phyloP scores from a whole-genome alignment of 2,329 filamentous ascomycete species.

The Fragosphaeria purpurea region DNA sequence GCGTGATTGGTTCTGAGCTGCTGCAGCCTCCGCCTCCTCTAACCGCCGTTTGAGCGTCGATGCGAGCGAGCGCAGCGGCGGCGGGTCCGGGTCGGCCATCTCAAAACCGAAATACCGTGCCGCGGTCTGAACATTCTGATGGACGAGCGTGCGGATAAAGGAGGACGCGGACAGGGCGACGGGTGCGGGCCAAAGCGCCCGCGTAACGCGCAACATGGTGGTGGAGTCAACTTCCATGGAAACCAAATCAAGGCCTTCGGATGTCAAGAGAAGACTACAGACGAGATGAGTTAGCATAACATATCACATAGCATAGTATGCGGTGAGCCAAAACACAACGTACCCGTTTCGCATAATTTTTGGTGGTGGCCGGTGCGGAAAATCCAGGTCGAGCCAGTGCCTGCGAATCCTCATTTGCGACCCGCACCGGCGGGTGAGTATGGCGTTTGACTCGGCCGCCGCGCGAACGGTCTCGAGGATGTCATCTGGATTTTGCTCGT shows the following conservation, averaged over 20 bases:
- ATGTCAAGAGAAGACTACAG: slow-evolving; percentile 5
- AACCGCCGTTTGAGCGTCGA: slow-evolving; percentile 23
- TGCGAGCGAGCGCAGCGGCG: slow-evolving; percentile 14
- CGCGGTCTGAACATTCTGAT: slow-evolving; percentile 33
- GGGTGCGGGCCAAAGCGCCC: slow-evolving; percentile 44
- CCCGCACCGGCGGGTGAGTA: slow-evolving; percentile 35
- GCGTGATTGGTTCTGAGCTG: neutral
- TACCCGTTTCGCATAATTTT: slow-evolving; percentile 52
- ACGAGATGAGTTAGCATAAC: neutral
- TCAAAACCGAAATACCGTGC: slow-evolving; percentile 37
- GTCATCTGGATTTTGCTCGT: slow-evolving; percentile 24
- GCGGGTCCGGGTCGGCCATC: slow-evolving; percentile 6
- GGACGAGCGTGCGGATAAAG: slow-evolving; percentile 38
- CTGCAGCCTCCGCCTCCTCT: slow-evolving; percentile 16
- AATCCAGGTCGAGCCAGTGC: slow-evolving; percentile 53
- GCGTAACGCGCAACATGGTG: slow-evolving; percentile 28
- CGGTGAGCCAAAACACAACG: neutral
- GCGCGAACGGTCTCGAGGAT: slow-evolving; percentile 33
- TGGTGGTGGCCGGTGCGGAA: slow-evolving; percentile 48
- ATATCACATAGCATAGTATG: too few relatives aligned
- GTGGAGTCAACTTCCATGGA: slow-evolving; percentile 11
- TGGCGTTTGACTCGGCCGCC: slow-evolving; percentile 31
- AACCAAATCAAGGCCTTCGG: slow-evolving; percentile 7
- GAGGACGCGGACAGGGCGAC: slow-evolving; percentile 41
- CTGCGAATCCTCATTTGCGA: slow-evolving; percentile 37